These are phyloP conservation scores for Globisporangium spiculum DNA, from an alignment of 352 stramenopile species.

Conservation along the genomic window DNA sequence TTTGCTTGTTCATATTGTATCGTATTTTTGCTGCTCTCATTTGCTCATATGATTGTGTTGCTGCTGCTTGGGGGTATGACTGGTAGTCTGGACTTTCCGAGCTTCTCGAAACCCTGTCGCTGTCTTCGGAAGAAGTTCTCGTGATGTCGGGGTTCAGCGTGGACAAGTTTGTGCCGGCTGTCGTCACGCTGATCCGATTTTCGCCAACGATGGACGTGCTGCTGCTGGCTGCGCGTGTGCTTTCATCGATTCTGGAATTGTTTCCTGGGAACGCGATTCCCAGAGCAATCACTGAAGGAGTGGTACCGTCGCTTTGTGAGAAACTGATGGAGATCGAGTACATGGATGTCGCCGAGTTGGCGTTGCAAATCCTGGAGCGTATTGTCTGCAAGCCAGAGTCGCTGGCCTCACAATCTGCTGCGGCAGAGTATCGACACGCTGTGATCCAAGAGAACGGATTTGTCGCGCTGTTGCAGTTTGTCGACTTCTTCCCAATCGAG, in stretches of 20 bases:
- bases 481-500: conserved; percentile 79
- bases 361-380: conserved; percentile 63
- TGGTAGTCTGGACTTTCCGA: conserved; percentile 44
- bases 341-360: conserved; percentile 76
- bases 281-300: conserved; percentile 37
- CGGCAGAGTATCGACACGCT: conserved; percentile 35
- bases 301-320: conserved; percentile 59
- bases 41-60: conserved; percentile 4
- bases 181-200: conserved; percentile 38
- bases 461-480: conserved; percentile 69
- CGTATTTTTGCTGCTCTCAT: background rate
- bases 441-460: conserved; percentile 63
- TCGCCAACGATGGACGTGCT: conserved; percentile 61
- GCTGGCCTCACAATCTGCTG: background rate
- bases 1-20: background rate
- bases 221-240: conserved; percentile 48
- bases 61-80: background rate
- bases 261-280: conserved; percentile 40
- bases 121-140: conserved; percentile 67
- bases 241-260: conserved; percentile 58
- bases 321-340: conserved; percentile 81
- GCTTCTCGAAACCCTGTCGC: conserved; percentile 64
- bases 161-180: conserved; percentile 48
- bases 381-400: conserved; percentile 38
- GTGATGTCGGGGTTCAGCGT: conserved; percentile 62